Evolutionary conservation across 2,329 filamentous ascomycete genomes (phyloP).

Genomic region (Phyllosticta ampelicida): DNA sequence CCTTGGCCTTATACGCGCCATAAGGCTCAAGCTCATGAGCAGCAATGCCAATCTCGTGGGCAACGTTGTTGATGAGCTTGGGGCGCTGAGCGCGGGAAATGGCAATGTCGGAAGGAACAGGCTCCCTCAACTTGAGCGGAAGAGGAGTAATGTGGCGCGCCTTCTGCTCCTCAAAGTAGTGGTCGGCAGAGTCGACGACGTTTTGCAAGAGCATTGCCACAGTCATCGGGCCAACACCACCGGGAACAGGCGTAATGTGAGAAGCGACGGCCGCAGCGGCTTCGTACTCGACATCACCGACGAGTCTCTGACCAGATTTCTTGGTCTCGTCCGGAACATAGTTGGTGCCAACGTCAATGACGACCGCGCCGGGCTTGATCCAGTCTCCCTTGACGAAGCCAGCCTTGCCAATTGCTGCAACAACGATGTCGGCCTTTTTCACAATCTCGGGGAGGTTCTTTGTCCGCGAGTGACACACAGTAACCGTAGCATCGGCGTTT

Average conservation of each 20-base stretch:
- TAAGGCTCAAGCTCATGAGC: conserved; percentile 89
- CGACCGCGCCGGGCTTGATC: conserved; percentile 88
- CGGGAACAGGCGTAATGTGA: conserved; percentile 89
- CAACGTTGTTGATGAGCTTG: conserved; percentile 81
- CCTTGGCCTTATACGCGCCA: conserved; percentile 91
- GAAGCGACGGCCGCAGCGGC: conserved; percentile 77
- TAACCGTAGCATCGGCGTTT: conserved; percentile 93
- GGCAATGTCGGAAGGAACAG: conserved; percentile 92
- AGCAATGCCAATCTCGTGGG: conserved; percentile 77
- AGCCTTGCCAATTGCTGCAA: conserved; percentile 83
- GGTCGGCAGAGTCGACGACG: conserved; percentile 74
- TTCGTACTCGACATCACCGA: conserved; percentile 91
- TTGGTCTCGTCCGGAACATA: conserved; percentile 80
- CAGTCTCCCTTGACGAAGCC: conserved; percentile 89
- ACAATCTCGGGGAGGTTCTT: conserved; percentile 60
- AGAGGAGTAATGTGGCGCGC: conserved; percentile 68
- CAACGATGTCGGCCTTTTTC: conserved; percentile 76
- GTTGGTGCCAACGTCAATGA: conserved; percentile 97
- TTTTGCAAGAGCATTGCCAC: conserved; percentile 97
- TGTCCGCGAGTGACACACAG: conserved; percentile 88
- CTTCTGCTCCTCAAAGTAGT: conserved; percentile 75
- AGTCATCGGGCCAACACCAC: conserved; percentile 96
- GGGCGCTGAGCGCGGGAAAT: conserved; percentile 81
- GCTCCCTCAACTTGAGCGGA: conserved; percentile 65
- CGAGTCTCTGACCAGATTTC: conserved; percentile 84